Base-by-base conservation (phyloP, 257 asterid species). In the Petrea volubilis region DNA sequence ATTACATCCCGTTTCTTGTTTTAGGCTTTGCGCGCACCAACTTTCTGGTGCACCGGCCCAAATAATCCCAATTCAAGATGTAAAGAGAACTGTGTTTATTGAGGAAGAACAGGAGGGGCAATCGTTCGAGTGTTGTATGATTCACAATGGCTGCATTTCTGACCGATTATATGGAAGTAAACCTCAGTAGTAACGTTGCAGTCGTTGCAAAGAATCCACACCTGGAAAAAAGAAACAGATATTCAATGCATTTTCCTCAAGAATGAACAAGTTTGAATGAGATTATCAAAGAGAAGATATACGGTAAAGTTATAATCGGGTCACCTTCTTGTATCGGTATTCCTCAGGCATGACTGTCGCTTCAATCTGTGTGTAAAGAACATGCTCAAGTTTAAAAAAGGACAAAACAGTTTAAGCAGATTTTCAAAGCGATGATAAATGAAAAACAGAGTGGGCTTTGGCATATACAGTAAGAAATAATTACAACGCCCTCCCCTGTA, bases 191-290 rank as follows among this genome's bases (percentile, higher is more conserved):
- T 88, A 67, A 88, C 97, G 18, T 90, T 88, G 85, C 99, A 95
- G 79, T 95, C 99, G 11, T 95, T 92, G 73, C 99, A 95, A 12
- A 95, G 80, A 76, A 95, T 88, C 98, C 99, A 95, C 29, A 89
- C 96, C 98, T 90, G 88, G 40, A 53, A 64, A 71, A 11, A 8
- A 11, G 14, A 27, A 27, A 43, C 14, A 6, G 60, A 38, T 24
- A 50, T 36, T 14, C 5, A 58, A 4, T 36, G 36, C 25, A 47
- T 9, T 55, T 11, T 77, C 28, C 46, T 21, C 10, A 7, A n/a
- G 17, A 40, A 23, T 4, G 13, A 36, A 46, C 18, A 72, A 17
- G 27, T 59, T 38, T 43, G 64, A 13, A 52, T 75, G 8, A 27
- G 57, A 40, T 33, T 20, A 20, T n/a, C n/a, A n/a, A n/a, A n/a